Base-by-base conservation (phyloP, 129 eudicot species). In the Centella asiatica region DNA sequence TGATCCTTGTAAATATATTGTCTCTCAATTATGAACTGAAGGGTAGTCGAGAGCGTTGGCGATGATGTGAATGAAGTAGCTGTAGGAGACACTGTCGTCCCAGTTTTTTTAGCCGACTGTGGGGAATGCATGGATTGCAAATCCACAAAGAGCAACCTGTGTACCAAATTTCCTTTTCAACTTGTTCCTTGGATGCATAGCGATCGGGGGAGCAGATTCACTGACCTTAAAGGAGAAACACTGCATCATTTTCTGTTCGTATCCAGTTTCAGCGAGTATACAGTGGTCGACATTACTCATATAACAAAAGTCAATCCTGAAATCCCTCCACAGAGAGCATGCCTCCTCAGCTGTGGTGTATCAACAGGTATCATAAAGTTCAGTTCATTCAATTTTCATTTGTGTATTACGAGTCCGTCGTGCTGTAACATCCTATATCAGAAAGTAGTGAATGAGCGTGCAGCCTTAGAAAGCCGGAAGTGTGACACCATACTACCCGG, bases 341-440 rank as follows among this genome's bases (percentile, higher is more conserved):
- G 94, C 75, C 88, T 85, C 39, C 72, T 85, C n/a, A 73, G 85
- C 49, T 81, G 94, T 68, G 94, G 94, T 8, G 75, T 79, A 15
- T 81, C 94, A 49, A 81, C 94, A 7, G 90, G 86, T 80, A 83
- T 22, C 40, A 13, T 68, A 20, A 26, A 6, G 46, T 23, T 65
- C 15, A 0, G 17, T 42, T 42, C 15, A 42, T 42, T 42, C n/a
- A n/a, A n/a, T n/a, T n/a, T n/a, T n/a, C n/a, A n/a, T n/a, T n/a
- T n/a, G n/a, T n/a, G n/a, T n/a, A n/a, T n/a, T n/a, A n/a, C n/a
- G n/a, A n/a, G n/a, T n/a, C n/a, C n/a, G n/a, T n/a, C n/a, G n/a
- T n/a, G n/a, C n/a, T n/a, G n/a, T n/a, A n/a, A n/a, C n/a, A n/a
- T n/a, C n/a, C n/a, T n/a, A n/a, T n/a, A n/a, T n/a, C n/a, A n/a